phyloP scores from a whole-genome alignment of 805 yeast species.

The Starmera dryadoides region DNA sequence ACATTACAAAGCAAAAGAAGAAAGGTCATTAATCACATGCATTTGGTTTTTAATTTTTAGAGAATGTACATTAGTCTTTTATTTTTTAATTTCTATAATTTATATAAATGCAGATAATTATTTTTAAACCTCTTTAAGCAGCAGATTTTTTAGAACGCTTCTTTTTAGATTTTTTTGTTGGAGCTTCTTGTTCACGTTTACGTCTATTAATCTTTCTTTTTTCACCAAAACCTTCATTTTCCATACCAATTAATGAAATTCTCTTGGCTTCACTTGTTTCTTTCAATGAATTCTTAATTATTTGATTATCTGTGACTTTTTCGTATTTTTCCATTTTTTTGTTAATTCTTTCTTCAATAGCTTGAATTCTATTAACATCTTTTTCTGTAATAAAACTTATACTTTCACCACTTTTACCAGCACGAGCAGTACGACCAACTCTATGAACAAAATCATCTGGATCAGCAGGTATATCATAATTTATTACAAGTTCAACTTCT shows the following conservation, averaged over 20 bases:
- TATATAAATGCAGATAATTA: neutral
- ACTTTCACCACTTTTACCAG: slow-evolving; percentile 84
- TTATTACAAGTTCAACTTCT: slow-evolving; percentile 79
- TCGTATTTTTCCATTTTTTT: slow-evolving; percentile 74
- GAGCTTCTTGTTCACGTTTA: slow-evolving; percentile 12
- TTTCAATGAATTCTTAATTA: slow-evolving; percentile 66
- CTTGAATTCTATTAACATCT: slow-evolving; percentile 73
- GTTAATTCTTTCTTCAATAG: slow-evolving; percentile 81
- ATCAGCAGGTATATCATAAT: slow-evolving; percentile 91
- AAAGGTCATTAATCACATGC: slow-evolving; percentile 52
- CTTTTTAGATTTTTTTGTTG: slow-evolving; percentile 1
- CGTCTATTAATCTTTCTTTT: slow-evolving; percentile 43
- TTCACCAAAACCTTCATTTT: slow-evolving; percentile 82
- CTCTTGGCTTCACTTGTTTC: slow-evolving; percentile 77
- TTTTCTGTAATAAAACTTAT: slow-evolving; percentile 78
- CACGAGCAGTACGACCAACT: slow-evolving; percentile 99
- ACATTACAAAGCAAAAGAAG: slow-evolving; percentile 85
- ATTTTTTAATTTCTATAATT: neutral
- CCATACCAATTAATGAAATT: slow-evolving; percentile 92
- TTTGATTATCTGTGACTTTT: slow-evolving; percentile 64
- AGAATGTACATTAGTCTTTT: slow-evolving; percentile 1
- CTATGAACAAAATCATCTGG: slow-evolving; percentile 95
- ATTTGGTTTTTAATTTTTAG: neutral
- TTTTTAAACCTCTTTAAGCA: too few species aligned
- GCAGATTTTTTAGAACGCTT: neutral